A percentile compares a stretch with the other conserved stretches of the same genome.
Conservation (phyloP, 441 rosid genomes). For the Kokia cookei region DNA sequence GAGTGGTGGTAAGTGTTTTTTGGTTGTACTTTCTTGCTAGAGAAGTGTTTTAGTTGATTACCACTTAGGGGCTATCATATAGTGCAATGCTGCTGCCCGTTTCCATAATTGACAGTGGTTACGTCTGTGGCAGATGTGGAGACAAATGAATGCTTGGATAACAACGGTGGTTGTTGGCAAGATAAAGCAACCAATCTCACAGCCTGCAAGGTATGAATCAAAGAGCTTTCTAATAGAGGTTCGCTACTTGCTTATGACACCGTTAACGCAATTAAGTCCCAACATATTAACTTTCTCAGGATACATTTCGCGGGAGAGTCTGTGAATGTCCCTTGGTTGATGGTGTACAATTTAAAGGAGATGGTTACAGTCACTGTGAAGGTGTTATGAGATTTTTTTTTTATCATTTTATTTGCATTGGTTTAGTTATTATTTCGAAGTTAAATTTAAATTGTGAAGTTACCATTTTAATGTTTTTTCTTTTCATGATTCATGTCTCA, state of each 20-base stretch:
- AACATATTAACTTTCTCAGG: conserved; percentile 34
- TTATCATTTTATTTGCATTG: background rate
- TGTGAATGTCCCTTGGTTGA: conserved; percentile 89
- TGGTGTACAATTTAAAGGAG: conserved; percentile 96
- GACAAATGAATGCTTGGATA: conserved; percentile 92
- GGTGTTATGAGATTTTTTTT: conserved; percentile 33
- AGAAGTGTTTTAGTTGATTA: background rate
- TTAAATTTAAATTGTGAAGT: background rate
- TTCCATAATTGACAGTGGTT: background rate
- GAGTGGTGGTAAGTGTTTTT: conserved; percentile 55
- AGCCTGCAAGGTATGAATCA: conserved; percentile 83
- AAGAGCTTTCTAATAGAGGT: conserved; percentile 4
- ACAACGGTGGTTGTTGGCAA: conserved; percentile 94
- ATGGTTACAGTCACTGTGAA: conserved; percentile 93
- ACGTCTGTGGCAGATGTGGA: conserved; percentile 58
- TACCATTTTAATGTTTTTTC: background rate
- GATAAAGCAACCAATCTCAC: conserved; percentile 69
- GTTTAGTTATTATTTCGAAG: background rate
- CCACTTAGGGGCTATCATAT: background rate
- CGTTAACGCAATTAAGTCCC: background rate
- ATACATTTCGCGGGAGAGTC: conserved; percentile 95
- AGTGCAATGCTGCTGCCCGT: background rate
- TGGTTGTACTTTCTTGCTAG: background rate
- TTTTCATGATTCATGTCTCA: background rate
- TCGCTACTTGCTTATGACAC: background rate